These are phyloP conservation scores for Avena sativa DNA, from an alignment of 176 grass and related monocot species.

Conservation along the genomic window DNA sequence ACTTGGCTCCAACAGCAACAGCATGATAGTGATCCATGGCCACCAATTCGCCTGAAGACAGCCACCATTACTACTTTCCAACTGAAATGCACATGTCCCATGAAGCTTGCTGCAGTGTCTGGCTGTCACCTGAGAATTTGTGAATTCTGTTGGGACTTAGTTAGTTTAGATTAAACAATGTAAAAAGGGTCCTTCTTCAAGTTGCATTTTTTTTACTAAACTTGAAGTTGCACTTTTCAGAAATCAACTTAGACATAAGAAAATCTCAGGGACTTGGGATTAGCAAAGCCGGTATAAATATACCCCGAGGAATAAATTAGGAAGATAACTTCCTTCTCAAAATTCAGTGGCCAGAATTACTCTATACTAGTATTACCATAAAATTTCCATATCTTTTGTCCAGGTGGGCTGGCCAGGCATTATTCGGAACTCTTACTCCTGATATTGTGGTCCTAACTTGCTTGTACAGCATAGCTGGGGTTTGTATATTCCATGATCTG, in stretches of 20 bases:
- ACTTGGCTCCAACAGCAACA: neutral
- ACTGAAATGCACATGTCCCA: neutral
- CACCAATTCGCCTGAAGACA: neutral
- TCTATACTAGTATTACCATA: neutral
- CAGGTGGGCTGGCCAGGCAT: constrained; percentile 97
- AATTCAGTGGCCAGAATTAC: neutral
- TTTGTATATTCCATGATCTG: constrained; percentile 46
- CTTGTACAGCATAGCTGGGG: constrained; percentile 92
- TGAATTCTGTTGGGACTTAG: constrained; percentile 16
- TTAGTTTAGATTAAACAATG: constrained; percentile 9
- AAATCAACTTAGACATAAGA: neutral
- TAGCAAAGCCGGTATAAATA: neutral
- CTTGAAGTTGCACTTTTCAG: neutral
- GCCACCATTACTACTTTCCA: neutral
- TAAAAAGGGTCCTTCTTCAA: neutral
- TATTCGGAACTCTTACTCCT: constrained; percentile 96
- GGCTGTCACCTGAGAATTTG: neutral
- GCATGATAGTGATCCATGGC: neutral
- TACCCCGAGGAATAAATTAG: neutral
- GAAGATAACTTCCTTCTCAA: neutral
- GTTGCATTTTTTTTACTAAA: neutral
- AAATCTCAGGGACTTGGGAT: neutral
- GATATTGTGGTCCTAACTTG: constrained; percentile 90
- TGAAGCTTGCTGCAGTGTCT: neutral
- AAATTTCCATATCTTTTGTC: constrained; percentile 31